Conservation (phyloP, 768 basidiomycete genomes). For the Amanita polypyramis region DNA sequence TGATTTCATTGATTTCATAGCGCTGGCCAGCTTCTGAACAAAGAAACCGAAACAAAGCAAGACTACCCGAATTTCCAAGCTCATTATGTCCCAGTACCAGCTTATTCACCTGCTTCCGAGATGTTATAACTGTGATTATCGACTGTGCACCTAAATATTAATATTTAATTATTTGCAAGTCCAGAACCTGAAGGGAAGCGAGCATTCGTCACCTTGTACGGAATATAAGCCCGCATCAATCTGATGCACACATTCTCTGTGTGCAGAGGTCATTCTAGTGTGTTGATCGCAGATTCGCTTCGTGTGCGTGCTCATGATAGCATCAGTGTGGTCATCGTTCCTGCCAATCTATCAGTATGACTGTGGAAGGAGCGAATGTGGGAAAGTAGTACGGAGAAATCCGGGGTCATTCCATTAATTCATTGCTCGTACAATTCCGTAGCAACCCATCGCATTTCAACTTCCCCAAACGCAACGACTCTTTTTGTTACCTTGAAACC, state of each 20-base stretch:
- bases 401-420: background rate
- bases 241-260: slow-evolving; percentile 17
- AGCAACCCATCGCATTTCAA: slow-evolving; percentile 57
- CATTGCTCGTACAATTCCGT: background rate
- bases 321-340: background rate
- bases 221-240: slow-evolving; percentile 18
- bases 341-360: too few species aligned
- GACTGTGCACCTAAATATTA: slow-evolving; percentile 33
- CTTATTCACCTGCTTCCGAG: slow-evolving; percentile 37
- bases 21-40: slow-evolving; percentile 33
- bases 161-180: background rate
- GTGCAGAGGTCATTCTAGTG: background rate
- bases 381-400: background rate
- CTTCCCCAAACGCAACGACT: slow-evolving; percentile 70
- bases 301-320: background rate
- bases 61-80: slow-evolving; percentile 48
- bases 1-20: slow-evolving; percentile 42
- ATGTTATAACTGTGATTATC: slow-evolving; percentile 35
- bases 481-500: slow-evolving; percentile 63
- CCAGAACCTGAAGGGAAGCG: background rate
- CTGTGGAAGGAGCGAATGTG: background rate
- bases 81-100: slow-evolving; percentile 46
- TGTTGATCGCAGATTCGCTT: background rate
- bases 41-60: slow-evolving; percentile 43
- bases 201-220: slow-evolving; percentile 14